Evolutionary conservation across 805 yeast species (phyloP).

Genomic region (Dipodascus albidus): DNA sequence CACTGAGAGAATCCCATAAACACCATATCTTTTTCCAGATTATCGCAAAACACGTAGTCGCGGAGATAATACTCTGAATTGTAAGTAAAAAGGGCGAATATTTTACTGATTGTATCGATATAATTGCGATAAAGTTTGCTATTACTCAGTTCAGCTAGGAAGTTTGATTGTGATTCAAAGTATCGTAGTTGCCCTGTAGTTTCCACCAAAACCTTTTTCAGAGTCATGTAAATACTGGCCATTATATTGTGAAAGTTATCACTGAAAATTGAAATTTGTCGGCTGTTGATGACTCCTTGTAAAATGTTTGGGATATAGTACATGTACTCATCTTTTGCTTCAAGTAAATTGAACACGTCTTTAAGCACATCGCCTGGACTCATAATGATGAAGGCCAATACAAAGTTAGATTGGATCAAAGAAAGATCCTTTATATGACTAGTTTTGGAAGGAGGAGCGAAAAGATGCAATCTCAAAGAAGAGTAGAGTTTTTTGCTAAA

Average conservation of each 20-base stretch:
- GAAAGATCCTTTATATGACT: not conserved
- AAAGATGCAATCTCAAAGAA: not conserved
- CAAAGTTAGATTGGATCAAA: not conserved
- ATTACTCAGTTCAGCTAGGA: not conserved
- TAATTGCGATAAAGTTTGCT: not conserved
- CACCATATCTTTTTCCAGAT: not conserved
- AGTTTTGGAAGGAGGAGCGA: not conserved
- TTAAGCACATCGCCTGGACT: not conserved
- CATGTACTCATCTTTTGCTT: slow-evolving; percentile 1
- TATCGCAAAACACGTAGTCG: not conserved
- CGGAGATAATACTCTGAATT: not conserved
- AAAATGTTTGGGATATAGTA: not conserved
- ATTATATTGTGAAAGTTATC: not conserved
- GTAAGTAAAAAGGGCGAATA: not conserved
- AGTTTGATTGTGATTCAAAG: not conserved
- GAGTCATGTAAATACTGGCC: not conserved
- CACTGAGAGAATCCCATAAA: not conserved
- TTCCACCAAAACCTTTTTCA: not conserved
- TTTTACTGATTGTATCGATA: not conserved
- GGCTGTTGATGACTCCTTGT: not conserved
- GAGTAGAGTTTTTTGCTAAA: not conserved
- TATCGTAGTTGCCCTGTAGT: not conserved
- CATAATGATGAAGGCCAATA: not conserved
- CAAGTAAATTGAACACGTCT: not conserved
- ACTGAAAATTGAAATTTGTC: not conserved